A percentile compares a stretch with the other conserved stretches of the same genome.
Conservation (phyloP, 345 rosid genomes). For the Murraya paniculata region DNA sequence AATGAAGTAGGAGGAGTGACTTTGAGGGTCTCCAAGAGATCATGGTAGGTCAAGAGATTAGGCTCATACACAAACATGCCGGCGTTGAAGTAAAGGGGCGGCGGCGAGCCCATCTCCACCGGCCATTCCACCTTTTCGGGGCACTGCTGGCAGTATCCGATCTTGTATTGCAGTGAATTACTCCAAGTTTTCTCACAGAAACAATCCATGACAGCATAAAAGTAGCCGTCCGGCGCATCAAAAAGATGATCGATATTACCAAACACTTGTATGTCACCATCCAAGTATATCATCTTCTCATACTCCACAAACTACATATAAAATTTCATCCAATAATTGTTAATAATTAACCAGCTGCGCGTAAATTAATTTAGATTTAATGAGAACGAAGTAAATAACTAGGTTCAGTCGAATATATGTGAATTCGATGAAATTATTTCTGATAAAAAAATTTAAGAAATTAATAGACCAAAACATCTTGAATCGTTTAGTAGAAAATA, state of each 20-base stretch:
- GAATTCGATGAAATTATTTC: not conserved
- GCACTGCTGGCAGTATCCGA: constrained; percentile 65
- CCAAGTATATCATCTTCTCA: constrained; percentile 62
- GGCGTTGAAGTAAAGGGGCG: constrained; percentile 62
- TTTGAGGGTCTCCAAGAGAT: constrained; percentile 39
- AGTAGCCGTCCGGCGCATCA: constrained; percentile 40
- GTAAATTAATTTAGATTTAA: not conserved
- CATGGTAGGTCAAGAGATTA: constrained; percentile 31
- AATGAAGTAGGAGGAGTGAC: constrained; percentile 51
- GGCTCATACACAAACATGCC: constrained; percentile 69
- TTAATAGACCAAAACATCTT: too few relatives aligned
- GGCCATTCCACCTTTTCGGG: constrained; percentile 61
- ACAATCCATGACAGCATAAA: constrained; percentile 65
- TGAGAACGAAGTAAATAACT: not conserved
- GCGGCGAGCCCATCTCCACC: constrained; percentile 31
- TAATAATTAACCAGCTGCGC: not conserved
- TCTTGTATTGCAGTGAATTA: constrained; percentile 38
- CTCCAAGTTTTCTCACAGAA: constrained; percentile 59
- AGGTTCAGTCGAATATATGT: not conserved
- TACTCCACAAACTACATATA: constrained; percentile 54
- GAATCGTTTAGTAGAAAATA: too few relatives aligned
- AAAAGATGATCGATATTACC: constrained; percentile 61
- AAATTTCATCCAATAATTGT: not conserved
- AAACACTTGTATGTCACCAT: constrained; percentile 70
- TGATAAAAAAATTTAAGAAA: too few relatives aligned